These are phyloP conservation scores for Hemileccinum impolitum DNA, from an alignment of 768 basidiomycete species.

Conservation along the genomic window DNA sequence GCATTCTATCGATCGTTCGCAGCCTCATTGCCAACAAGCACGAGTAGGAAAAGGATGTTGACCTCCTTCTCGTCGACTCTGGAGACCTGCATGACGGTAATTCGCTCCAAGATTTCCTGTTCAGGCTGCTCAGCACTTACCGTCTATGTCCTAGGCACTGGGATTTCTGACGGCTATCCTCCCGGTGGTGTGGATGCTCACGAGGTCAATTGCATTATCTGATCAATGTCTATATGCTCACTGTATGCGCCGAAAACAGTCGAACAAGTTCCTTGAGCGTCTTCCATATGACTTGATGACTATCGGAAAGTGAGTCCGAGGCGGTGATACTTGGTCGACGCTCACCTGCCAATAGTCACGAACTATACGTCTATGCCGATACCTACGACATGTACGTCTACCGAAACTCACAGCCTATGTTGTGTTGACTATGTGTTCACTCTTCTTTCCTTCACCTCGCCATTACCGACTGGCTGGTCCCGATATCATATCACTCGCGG, in stretches of 20 bases:
- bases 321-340: background rate
- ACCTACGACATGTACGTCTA: constrained; percentile 58
- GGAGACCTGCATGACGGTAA: constrained; percentile 75
- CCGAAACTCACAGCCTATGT: background rate
- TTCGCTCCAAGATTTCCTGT: background rate
- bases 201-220: constrained; percentile 43
- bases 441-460: background rate
- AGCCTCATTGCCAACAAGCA: background rate
- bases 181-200: constrained; percentile 69
- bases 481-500: background rate
- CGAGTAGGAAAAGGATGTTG: constrained; percentile 62
- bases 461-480: background rate
- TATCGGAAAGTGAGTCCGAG: constrained; percentile 72
- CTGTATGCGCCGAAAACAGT: constrained; percentile 32
- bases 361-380: constrained; percentile 70
- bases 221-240: background rate
- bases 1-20: background rate
- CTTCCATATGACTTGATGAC: constrained; percentile 81
- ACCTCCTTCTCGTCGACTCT: constrained; percentile 78
- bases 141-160: constrained; percentile 51
- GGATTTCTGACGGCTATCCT: constrained; percentile 73
- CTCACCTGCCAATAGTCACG: constrained; percentile 50
- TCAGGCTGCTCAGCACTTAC: background rate
- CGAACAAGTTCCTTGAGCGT: constrained; percentile 70
- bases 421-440: constrained; percentile 4